Base-by-base conservation (phyloP, 2,329 filamentous ascomycete genomes). In the Colletotrichum orchidophilum region DNA sequence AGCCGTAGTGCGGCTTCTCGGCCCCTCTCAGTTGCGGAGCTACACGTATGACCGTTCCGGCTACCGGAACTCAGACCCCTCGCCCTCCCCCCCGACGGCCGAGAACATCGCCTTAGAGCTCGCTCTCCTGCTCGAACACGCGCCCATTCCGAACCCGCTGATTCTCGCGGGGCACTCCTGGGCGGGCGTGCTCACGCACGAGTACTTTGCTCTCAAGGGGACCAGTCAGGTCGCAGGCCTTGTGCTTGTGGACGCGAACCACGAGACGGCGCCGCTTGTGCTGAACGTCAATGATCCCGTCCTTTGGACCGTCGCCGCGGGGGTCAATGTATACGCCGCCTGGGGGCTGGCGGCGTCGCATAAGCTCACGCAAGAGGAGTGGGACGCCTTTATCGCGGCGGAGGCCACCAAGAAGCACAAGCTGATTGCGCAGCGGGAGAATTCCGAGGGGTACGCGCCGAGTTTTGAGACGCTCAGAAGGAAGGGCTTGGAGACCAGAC, bases 41-140 rank as follows among this genome's bases (percentile, higher is more conserved):
- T 63, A 63, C 65, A 49, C 50, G 7, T 68, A 68, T 24, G 59
- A 68, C 39, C 59, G 65, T 18, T 63, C 58, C 21, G 65, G 65
- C 58, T 55, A 63, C 18, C 31, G n/a, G 35, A 63, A 68, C 65
- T 68, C 58, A 0, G 58, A 68, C 15, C 21, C 58, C 15, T 68
- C 65, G 21, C 65, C 65, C 1, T 12, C 24, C 0, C 11, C 15
- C 3, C 50, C 65, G 12, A 27, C 58, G 1, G 65, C 65, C 3
- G 65, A 68, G 65, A 67, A 62, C 49, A 42, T 62, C n/a, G 64
- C 57, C 6, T 33, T 49, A 21, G 57, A 68, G 29, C 50, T 63
- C 26, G 31, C 58, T 8, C 58, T 68, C 1, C 35, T 68, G 6
- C 27, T 68, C 11, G 59, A 63, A 7, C 33, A 29, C 8, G 58